Percentiles rank a stretch among this genome's conserved stretches.
Conservation (phyloP, 2,329 filamentous ascomycete genomes). For the Colletotrichum viniferum region DNA sequence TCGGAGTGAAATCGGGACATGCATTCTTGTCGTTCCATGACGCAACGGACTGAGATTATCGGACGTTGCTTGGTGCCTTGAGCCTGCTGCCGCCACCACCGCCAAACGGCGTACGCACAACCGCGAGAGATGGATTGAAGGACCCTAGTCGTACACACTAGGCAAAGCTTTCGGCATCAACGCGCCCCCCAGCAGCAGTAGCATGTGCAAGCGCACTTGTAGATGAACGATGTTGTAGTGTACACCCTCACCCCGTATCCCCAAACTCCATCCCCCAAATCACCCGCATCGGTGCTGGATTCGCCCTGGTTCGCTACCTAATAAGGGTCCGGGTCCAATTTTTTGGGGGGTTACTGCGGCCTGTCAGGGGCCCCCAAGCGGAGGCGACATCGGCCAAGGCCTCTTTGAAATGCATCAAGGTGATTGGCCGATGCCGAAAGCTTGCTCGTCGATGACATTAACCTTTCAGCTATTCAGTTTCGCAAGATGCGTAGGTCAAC, state of each 20-base stretch:
- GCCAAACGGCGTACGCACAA: not conserved
- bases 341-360: slow-evolving; percentile 5
- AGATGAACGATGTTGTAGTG: not conserved
- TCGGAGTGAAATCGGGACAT: not conserved
- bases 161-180: not conserved
- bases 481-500: slow-evolving; percentile 7
- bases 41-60: not conserved
- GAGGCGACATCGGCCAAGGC: slow-evolving; percentile 24
- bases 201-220: slow-evolving; percentile 13
- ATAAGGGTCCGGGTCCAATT: slow-evolving; percentile 20
- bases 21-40: slow-evolving; percentile 2
- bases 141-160: not conserved
- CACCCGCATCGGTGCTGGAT: slow-evolving; percentile 15
- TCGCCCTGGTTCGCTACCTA: slow-evolving; percentile 1
- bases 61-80: not conserved
- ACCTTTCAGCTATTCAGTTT: slow-evolving; percentile 22
- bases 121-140: not conserved
- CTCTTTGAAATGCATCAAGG: slow-evolving; percentile 22
- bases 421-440: slow-evolving; percentile 23
- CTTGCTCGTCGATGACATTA: slow-evolving; percentile 22
- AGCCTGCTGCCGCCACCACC: not conserved
- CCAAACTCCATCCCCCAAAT: slow-evolving; percentile 9
- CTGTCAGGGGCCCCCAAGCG: slow-evolving; percentile 10
- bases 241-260: not conserved
- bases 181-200: not conserved